Base-by-base conservation (phyloP, 495 filamentous ascomycete genomes). In the Glonium stellatum region DNA sequence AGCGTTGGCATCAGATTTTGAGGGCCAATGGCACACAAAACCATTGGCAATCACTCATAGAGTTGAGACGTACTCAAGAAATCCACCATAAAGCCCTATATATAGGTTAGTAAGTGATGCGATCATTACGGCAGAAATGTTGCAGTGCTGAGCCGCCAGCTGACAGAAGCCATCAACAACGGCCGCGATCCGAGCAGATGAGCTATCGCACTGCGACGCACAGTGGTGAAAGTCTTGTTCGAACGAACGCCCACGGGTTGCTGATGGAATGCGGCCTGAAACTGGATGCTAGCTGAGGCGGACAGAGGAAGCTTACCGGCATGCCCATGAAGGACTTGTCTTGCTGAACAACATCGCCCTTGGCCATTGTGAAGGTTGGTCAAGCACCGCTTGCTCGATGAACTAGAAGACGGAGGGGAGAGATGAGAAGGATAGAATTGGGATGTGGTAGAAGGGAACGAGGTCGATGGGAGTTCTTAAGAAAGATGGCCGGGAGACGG, bases 291-390 rank as follows among this genome's bases (percentile, higher is more conserved):
- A 46, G 6, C 37, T 37, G 34, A 23, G 52, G 4, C 18, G 55
- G 22, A 27, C 31, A 42, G 58, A 57, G 12, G 27, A 19, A n/a
- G 76, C 83, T 81, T 81, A 87, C 85, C 71, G 86, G 90, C 90
- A 96, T 93, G 82, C 91, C 91, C 83, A 95, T 77, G 74, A 92
- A 80, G 77, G 84, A 79, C 87, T 91, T 89, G 63, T 88, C 89
- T 72, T 55, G 37, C 55, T 72, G 69, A 35, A 31, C 34, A 58
- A 54, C 67, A 42, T 73, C 72, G 62, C 60, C 69, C 47, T 73
- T 66, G 65, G 72, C 75, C 68, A 72, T 72, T 74, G 77, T 74
- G 76, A 72, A 21, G 37, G 58, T 25, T 15, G 21, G 48, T 15
- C 25, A 51, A 27, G 48, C 48, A 51, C 48, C 48, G 25, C 48